A percentile compares a stretch with the other conserved stretches of the same genome.
These are phyloP conservation scores for Aspergillus floridensis DNA, from an alignment of 2,329 filamentous ascomycete species.

Conservation along the genomic window DNA sequence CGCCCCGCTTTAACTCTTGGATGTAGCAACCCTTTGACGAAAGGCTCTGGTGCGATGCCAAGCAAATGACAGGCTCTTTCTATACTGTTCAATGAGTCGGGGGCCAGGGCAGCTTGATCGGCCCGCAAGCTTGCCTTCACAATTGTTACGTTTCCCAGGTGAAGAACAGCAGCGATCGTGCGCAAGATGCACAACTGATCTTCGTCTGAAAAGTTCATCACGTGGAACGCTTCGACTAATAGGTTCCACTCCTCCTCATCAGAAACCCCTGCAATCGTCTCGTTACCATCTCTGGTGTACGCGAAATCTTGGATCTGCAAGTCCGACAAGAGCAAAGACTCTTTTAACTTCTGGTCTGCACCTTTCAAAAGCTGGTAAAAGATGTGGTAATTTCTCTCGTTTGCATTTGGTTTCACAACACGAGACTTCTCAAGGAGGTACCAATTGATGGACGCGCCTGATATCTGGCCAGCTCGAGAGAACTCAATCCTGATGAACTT, in stretches of 20 bases:
- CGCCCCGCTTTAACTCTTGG: slow-evolving; percentile 92
- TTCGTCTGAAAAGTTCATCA: slow-evolving; percentile 88
- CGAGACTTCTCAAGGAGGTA: slow-evolving; percentile 97
- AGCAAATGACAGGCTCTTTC: slow-evolving; percentile 78
- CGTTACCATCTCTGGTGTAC: slow-evolving; percentile 88
- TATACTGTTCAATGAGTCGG: slow-evolving; percentile 71
- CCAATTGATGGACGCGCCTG: slow-evolving; percentile 97
- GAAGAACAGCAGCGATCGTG: slow-evolving; percentile 86
- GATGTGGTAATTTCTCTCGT: slow-evolving; percentile 93
- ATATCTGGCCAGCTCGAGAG: slow-evolving; percentile 80
- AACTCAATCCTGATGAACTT: slow-evolving; percentile 99
- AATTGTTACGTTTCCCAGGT: slow-evolving; percentile 87
- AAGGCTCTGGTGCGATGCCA: slow-evolving; percentile 79
- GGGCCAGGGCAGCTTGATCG: slow-evolving; percentile 80
- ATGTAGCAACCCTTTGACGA: slow-evolving; percentile 83
- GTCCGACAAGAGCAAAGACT: slow-evolving; percentile 71
- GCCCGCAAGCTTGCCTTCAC: slow-evolving; percentile 85
- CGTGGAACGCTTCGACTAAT: slow-evolving; percentile 84
- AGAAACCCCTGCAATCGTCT: slow-evolving; percentile 84
- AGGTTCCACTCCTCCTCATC: slow-evolving; percentile 87
- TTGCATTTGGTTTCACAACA: slow-evolving; percentile 80
- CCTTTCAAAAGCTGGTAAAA: slow-evolving; percentile 95
- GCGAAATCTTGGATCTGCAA: slow-evolving; percentile 81
- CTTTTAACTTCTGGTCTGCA: slow-evolving; percentile 69
- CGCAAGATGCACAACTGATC: slow-evolving; percentile 81